Percentiles rank a stretch among this genome's conserved stretches.
Conservation (phyloP, 257 asterid species). For the Rehmannia glutinosa region DNA sequence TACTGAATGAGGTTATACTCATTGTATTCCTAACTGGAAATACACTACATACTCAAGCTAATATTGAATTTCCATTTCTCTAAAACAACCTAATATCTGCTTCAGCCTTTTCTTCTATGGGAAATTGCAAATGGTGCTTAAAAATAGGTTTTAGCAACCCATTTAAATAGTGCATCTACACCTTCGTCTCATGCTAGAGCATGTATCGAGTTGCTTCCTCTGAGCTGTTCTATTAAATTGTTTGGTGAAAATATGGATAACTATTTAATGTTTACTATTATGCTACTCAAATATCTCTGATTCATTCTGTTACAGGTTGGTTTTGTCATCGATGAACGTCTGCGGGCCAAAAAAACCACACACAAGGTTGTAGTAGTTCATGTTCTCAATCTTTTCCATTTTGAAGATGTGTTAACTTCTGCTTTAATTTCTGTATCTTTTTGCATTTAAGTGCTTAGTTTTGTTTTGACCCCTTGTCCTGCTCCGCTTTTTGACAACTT, state of each 20-base stretch:
- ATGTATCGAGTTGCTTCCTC: not conserved
- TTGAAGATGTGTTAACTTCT: not conserved
- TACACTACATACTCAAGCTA: not conserved
- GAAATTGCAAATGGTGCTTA: not conserved
- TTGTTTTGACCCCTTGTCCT: not conserved
- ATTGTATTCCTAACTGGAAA: not conserved
- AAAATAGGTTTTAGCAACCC: not conserved
- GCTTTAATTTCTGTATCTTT: not conserved
- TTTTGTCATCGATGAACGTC: constrained; percentile 88
- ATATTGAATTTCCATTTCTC: not conserved
- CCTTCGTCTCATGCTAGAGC: not conserved
- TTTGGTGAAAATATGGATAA: constrained; percentile 1
- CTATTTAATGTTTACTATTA: not conserved
- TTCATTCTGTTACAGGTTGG: constrained; percentile 49
- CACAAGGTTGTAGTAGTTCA: constrained; percentile 58
- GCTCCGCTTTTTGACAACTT: constrained; percentile 4
- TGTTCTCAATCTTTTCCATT: constrained; percentile 5
- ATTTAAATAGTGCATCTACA: not conserved
- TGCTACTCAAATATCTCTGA: constrained; percentile 11
- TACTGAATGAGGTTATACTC: not conserved
- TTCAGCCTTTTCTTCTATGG: not conserved
- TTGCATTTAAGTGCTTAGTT: constrained; percentile 7
- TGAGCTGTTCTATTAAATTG: constrained; percentile 2
- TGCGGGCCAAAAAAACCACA: constrained; percentile 58
- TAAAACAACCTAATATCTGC: not conserved